Percentiles rank a stretch among this genome's conserved stretches.
Conservation (phyloP, 2,329 filamentous ascomycete genomes). For the Alternaria incomplexa region DNA sequence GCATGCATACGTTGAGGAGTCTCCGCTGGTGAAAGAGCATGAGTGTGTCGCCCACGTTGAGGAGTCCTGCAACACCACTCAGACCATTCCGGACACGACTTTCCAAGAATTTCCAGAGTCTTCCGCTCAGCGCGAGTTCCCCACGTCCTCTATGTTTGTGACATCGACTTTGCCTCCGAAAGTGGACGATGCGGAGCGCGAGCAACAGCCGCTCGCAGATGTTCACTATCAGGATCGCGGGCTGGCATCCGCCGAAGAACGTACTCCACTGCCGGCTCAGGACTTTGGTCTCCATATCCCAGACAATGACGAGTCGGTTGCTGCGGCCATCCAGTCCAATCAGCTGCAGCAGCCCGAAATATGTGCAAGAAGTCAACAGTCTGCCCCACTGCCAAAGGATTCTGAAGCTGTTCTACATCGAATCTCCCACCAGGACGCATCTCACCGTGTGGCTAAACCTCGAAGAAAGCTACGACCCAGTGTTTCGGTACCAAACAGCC, state of each 20-base stretch:
- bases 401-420: neutral
- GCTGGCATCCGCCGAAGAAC: neutral
- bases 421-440: neutral
- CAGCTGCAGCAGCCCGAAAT: neutral
- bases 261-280: neutral
- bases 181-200: neutral
- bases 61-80: neutral
- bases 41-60: neutral
- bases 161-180: neutral
- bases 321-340: too few relatives aligned
- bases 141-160: neutral
- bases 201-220: neutral
- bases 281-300: neutral
- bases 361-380: neutral
- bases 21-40: neutral
- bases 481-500: neutral
- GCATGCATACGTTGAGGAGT: neutral
- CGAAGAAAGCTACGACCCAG: conserved; percentile 9
- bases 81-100: neutral
- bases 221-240: neutral
- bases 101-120: neutral
- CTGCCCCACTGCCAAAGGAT: neutral
- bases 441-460: conserved; percentile 15
- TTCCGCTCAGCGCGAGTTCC: neutral
- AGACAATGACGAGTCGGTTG: neutral